Evolutionary conservation across 345 rosid species (phyloP), one percentile per base, ranked within the genome.

Genomic region (Excoecaria agallocha): DNA sequence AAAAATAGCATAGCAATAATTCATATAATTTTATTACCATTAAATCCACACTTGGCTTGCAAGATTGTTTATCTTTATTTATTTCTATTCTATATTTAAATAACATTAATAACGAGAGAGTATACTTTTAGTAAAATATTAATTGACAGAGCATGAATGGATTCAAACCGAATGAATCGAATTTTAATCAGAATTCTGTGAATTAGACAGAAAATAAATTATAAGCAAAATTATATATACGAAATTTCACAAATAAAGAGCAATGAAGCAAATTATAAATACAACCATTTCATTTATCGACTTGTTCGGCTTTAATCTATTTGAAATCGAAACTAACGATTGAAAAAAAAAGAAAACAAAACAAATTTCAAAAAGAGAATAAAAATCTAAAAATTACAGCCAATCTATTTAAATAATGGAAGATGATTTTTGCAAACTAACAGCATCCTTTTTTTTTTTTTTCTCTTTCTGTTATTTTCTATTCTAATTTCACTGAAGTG

Each of bases 381-480:
- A 12, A 50, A 81, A 78, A 56, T 55, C 81, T 76, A 80, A 84
- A 82, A 78, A 74, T 79, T 74, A 79, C 78, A 81, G 79, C 69
- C 85, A 78, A 81, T 73, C 81, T 79, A 72, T 63, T 60, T n/a
- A 76, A 80, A 74, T 52, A 58, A 78, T 83, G 71, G 30, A 76
- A 58, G 7, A 70, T 61, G 73, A 65, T 74, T 56, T 62, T 69
- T 30, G 59, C 54, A 73, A 67, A 39, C 41, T 39, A 72, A 74
- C 72, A 77, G 76, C 82, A 64, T 61, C 74, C 22, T 58, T n/a
- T 50, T 39, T 25, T 25, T 25, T 48, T 22, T 25, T 50, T 39
- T 35, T 51, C 39, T n/a, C 41, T 66, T 58, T 58, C 35, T 58
- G 46, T 24, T 62, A 39, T 60, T 74, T 66, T 74, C 3, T 63